Base-by-base conservation (phyloP, 129 eudicot genomes). In the Mikania micrantha region DNA sequence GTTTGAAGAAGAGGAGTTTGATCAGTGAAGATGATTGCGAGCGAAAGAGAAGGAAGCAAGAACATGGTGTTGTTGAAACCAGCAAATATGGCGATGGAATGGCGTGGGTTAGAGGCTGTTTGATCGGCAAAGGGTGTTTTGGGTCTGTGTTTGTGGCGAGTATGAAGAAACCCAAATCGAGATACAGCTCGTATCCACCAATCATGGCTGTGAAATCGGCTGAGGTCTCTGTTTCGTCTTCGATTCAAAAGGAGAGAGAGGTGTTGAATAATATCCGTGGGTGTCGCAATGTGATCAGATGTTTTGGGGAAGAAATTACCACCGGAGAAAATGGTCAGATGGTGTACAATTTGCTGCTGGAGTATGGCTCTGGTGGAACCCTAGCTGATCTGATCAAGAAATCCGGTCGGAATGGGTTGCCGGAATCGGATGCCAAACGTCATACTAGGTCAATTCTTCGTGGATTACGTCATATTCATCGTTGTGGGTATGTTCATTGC, bases 121-220 rank as follows among this genome's bases (percentile, higher is more conserved):
- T 88, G 66, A 81, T 88, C 21, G 96, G 96, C 0, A 83, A 88
- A 79, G 96, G 96, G 16, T 80, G 85, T 74, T 85, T 80, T 35
- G 96, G 96, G 35, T 79, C 85, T 25, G 96, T 88, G 21, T 88
- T 60, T 69, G 40, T 88, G n/a, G 96, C 96, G 5, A 88, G 73
- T 64, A 74, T 81, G 25, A 88, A 83, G 75, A 85, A 83, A 11
- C 92, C 92, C 77, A 85, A 57, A 76, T 85, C 85, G 7, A 76
- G 29, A 58, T 83, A 80, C 80, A 67, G 82, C 35, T 88, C 74
- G 42, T 85, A 75, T 15, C 96, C 96, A 11, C 34, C 80, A 22
- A 72, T 85, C 27, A 88, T 88, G 96, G 96, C 96, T 54, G 92
- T 88, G 10, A 88, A 88, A 85, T 88, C 90, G 53, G 92, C 92